Evolutionary conservation across 768 basidiomycete genomes (phyloP).

Genomic region (Boletus eberwhitei): DNA sequence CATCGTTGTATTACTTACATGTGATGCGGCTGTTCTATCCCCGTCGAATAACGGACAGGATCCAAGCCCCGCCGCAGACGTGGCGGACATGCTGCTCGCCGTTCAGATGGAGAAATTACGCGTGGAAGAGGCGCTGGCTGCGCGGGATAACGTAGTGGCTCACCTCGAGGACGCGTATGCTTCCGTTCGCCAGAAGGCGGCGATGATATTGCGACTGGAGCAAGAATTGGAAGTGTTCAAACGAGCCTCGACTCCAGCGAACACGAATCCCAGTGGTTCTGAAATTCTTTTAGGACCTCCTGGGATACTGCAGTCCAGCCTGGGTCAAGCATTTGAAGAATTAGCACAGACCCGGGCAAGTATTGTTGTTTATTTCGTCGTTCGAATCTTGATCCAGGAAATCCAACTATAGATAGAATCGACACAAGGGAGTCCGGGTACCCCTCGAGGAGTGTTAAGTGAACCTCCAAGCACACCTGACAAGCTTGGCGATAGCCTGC

Average conservation of each 20-base stretch:
- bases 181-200: conserved; percentile 59
- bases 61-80: background rate
- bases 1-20: background rate
- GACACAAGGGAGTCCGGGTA: background rate
- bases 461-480: conserved; percentile 20
- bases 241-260: conserved; percentile 21
- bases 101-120: conserved; percentile 51
- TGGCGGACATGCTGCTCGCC: conserved; percentile 52
- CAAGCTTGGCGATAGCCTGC: conserved; percentile 17
- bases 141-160: conserved; percentile 59
- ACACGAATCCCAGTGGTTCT: conserved; percentile 3
- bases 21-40: background rate
- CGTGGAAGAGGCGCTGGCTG: conserved; percentile 54
- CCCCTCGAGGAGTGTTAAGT: background rate
- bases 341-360: conserved; percentile 4
- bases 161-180: conserved; percentile 58
- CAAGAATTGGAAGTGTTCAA: conserved; percentile 35
- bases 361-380: background rate
- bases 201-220: conserved; percentile 47
- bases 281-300: background rate
- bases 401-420: background rate
- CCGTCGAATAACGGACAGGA: conserved; percentile 9
- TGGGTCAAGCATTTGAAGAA: background rate
- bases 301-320: background rate
- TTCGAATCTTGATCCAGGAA: background rate